Evolutionary conservation across 331 rosid genomes (phyloP).

Genomic region (Rosa hybrid): DNA sequence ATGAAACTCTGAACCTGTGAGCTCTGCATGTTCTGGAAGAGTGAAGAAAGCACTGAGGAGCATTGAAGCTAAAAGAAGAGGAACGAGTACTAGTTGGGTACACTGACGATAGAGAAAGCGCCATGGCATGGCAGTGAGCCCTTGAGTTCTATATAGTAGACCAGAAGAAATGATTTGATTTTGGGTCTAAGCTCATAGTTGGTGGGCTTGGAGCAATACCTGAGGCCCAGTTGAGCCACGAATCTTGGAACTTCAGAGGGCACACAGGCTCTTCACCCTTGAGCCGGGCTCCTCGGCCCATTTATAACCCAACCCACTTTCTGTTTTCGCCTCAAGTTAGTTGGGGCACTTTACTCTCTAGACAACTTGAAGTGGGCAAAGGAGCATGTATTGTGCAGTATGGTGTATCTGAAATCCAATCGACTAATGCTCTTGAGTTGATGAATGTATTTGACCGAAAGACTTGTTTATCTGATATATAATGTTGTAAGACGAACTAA

Average conservation of each 20-base stretch:
- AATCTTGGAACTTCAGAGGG: background rate
- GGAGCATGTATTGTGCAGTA: too few species aligned
- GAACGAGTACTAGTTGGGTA: slow-evolving; percentile 23
- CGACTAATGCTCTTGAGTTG: too few species aligned
- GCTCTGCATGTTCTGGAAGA: slow-evolving; percentile 18
- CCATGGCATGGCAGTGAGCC: slow-evolving; percentile 44
- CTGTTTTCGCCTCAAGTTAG: too few species aligned
- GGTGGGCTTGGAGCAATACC: background rate
- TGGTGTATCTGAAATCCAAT: too few species aligned
- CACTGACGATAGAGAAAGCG: slow-evolving; percentile 49
- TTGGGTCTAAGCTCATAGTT: background rate
- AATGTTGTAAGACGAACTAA: background rate
- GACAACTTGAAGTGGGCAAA: too few species aligned
- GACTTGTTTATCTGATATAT: background rate
- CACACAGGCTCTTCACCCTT: background rate
- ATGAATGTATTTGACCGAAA: too few species aligned
- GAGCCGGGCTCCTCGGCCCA: too few species aligned
- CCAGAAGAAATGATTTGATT: background rate
- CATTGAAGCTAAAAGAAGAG: slow-evolving; percentile 23
- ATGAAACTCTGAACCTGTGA: slow-evolving; percentile 52
- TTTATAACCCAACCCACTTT: too few species aligned
- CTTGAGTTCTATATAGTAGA: background rate
- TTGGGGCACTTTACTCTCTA: too few species aligned
- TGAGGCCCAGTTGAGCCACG: too few species aligned
- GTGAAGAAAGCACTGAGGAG: slow-evolving; percentile 38